Evolutionary conservation across 2,329 filamentous ascomycete species (phyloP), one percentile per base, ranked within the genome.

Genomic region (Tolypocladium pustulatum): DNA sequence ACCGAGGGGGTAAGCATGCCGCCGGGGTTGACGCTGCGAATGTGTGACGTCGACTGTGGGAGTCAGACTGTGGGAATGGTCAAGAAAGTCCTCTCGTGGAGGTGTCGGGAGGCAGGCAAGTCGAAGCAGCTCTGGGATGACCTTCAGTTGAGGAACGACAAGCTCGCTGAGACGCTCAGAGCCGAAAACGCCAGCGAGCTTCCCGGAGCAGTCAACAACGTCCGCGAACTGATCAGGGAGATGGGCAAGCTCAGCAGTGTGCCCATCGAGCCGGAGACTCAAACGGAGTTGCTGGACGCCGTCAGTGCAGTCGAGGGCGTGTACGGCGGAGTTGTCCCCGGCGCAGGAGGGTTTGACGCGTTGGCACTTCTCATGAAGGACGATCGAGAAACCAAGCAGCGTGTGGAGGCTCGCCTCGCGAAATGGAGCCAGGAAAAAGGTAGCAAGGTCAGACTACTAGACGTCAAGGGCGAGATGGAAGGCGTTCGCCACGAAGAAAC

Each of bases 31-130:
- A 82, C 88, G 30, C 78, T 97, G 64, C 83, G 95, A 61, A 94
- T 99, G 87, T 96, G 91, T 69, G 94, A 99, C 69, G 94, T 99
- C 8, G 90, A 95, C 70, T 96, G 92, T 69, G 94, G 94, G 37
- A 93, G 88, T 55, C 84, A 96, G 76, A 97, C 93, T 9, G 92
- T 96, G 0, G 84, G 91, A 17, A 97, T 99, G 94, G 94, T 97
- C 41, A 96, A 93, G 76, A 84, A 90, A 69, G 90, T 99, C 17
- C 79, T 97, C 3, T 81, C 82, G 37, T 99, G 94, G 94, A 80
- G 89, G 56, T 82, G 83, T 55, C 73, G 81, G 54, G 84, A 90
- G 25, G 75, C 79, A 0, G 79, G 80, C 3, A 82, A 80, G n/a
- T 86, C 91, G 1, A 82, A 84, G 61, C 67, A 72, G 61, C 77